Percentiles rank a stretch among this genome's conserved stretches.
Evolutionary conservation across 1,139 yeast genomes (phyloP).

Genomic region (Geotrichum europaeum): DNA sequence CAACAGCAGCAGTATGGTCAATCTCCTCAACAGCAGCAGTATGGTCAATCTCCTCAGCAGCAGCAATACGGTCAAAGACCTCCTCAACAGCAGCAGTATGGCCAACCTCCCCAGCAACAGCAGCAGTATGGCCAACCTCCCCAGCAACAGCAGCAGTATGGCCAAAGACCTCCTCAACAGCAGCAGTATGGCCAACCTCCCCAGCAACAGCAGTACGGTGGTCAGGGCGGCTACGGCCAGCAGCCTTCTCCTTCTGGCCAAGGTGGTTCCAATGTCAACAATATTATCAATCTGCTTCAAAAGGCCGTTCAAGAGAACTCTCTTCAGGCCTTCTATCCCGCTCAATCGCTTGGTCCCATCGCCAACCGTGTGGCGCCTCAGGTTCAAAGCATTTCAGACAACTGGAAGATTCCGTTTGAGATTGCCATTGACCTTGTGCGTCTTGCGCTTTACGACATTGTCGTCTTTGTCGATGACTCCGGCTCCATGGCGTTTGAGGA

Average conservation of each 20-base stretch:
- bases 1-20: constrained; percentile 9
- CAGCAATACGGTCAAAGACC: constrained; percentile 9
- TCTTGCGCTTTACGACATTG: constrained; percentile 32
- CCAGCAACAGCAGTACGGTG: constrained; percentile 25
- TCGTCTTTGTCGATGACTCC: constrained; percentile 32
- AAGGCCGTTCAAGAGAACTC: constrained; percentile 29
- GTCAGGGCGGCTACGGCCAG: constrained; percentile 8
- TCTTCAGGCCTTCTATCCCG: constrained; percentile 30
- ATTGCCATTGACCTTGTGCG: constrained; percentile 30
- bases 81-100: constrained; percentile 19
- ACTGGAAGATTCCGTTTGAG: constrained; percentile 31
- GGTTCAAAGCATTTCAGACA: constrained; percentile 23
- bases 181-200: constrained; percentile 18
- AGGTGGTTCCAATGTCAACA: background rate
- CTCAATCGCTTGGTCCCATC: constrained; percentile 29
- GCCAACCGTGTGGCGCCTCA: constrained; percentile 26
- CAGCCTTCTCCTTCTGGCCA: background rate
- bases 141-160: constrained; percentile 16
- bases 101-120: constrained; percentile 6
- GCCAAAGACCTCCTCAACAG: constrained; percentile 7
- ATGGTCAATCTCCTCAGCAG: constrained; percentile 13
- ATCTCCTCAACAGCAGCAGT: constrained; percentile 3
- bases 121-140: constrained; percentile 26
- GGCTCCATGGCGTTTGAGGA: constrained; percentile 35
- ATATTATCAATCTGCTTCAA: constrained; percentile 17